phyloP scores from a whole-genome alignment of 148 eudicot genomes.

The Bassia scoparia region DNA sequence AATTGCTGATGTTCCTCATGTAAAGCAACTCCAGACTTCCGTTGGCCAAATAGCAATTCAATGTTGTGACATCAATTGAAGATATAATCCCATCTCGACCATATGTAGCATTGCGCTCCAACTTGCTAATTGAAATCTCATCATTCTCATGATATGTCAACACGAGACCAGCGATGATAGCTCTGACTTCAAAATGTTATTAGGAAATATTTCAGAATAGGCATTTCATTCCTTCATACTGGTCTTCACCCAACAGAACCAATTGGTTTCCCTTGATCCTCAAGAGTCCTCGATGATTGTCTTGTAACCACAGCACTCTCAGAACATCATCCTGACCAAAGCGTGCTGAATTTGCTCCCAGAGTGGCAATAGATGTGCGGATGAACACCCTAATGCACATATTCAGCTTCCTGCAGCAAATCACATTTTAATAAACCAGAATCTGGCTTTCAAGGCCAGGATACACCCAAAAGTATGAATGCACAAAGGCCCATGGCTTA shows the following conservation, averaged over 20 bases:
- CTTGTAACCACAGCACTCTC: conserved; percentile 16
- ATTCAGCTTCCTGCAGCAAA: conserved; percentile 66
- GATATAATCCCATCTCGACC: conserved; percentile 35
- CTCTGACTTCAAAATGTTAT: conserved; percentile 55
- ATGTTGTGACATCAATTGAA: conserved; percentile 41
- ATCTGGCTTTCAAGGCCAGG: conserved; percentile 33
- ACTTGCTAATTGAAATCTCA: conserved; percentile 22
- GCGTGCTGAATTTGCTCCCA: conserved; percentile 48
- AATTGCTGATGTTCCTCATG: conserved; percentile 30
- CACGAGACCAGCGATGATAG: conserved; percentile 54
- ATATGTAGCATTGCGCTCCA: conserved; percentile 22
- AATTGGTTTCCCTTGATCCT: conserved; percentile 12
- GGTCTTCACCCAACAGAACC: conserved; percentile 28
- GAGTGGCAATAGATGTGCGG: conserved; percentile 39
- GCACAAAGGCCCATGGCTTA: conserved; percentile 65
- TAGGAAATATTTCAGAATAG: conserved; percentile 51
- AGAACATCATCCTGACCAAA: conserved; percentile 25
- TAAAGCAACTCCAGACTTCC: conserved; percentile 31
- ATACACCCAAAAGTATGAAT: conserved; percentile 38
- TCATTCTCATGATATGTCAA: conserved; percentile 49
- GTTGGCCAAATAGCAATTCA: conserved; percentile 62
- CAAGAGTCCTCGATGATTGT: conserved; percentile 31
- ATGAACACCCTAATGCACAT: conserved; percentile 45
- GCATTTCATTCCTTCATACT: conserved; percentile 33
- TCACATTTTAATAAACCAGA: conserved; percentile 46